Evolutionary conservation across 768 basidiomycete species (phyloP).

Genomic region (Termitomyces sp.): DNA sequence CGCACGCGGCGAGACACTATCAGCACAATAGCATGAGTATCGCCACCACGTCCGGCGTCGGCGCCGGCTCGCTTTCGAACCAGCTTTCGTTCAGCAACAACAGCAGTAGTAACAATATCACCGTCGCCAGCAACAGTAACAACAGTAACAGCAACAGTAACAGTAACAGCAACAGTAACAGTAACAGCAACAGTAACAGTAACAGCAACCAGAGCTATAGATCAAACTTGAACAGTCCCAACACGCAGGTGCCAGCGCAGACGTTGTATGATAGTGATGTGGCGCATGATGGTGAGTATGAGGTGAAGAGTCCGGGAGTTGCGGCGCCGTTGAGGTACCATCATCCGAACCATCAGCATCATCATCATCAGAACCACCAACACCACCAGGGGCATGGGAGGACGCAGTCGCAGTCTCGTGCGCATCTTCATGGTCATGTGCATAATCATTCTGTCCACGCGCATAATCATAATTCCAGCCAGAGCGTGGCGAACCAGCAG

Average conservation of each 20-base stretch:
- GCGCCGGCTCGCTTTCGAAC: background rate
- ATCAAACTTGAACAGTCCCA: constrained; percentile 4
- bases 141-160: constrained; percentile 14
- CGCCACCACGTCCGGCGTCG: background rate
- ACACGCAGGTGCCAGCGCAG: constrained; percentile 1
- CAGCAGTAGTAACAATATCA: constrained; percentile 10
- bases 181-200: constrained; percentile 21
- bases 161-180: constrained; percentile 20
- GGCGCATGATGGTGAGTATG: background rate
- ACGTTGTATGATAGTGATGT: constrained; percentile 6
- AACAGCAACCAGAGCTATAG: constrained; percentile 12
- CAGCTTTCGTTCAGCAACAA: constrained; percentile 3
- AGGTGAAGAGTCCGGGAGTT: background rate
- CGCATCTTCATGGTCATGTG: background rate
- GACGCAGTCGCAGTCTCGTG: constrained; percentile 1
- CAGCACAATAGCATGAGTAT: constrained; percentile 46
- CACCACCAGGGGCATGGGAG: background rate
- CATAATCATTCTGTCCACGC: too few relatives aligned
- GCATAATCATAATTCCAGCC: background rate
- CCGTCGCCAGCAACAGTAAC: constrained; percentile 18
- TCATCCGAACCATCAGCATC: constrained; percentile 12
- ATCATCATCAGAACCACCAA: constrained; percentile 6
- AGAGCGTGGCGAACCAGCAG: background rate
- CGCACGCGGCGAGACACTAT: constrained; percentile 32
- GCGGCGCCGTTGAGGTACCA: constrained; percentile 7